Percentiles rank a stretch among this genome's conserved stretches.
Evolutionary conservation across 108 stramenopile species (phyloP).

Genomic region (Fragilariopsis cylindrus): DNA sequence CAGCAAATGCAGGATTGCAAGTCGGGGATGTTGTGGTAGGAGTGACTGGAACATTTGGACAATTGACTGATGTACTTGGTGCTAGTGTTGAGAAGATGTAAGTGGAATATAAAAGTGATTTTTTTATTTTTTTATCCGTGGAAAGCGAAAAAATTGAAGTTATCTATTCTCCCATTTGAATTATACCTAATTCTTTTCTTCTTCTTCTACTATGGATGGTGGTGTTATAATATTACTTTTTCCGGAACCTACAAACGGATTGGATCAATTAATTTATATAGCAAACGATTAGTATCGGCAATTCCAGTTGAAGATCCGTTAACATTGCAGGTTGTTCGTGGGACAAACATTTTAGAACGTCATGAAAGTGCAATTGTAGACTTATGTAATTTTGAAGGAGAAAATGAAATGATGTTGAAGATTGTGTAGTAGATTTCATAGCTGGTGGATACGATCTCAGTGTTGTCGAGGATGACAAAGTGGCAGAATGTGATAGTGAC

Average conservation of each 20-base stretch:
- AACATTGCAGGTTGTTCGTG: constrained; percentile 45
- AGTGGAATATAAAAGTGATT: constrained; percentile 17
- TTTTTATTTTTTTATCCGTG: not conserved
- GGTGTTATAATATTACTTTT: not conserved
- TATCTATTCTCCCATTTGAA: not conserved
- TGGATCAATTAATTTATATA: constrained; percentile 11
- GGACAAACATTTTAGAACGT: constrained; percentile 56
- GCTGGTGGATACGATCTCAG: constrained; percentile 22
- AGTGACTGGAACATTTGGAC: constrained; percentile 61
- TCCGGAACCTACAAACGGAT: constrained; percentile 5
- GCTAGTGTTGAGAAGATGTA: constrained; percentile 55
- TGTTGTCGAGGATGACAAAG: constrained; percentile 7
- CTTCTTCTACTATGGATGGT: not conserved
- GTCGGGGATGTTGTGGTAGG: constrained; percentile 79
- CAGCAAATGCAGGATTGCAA: constrained; percentile 56
- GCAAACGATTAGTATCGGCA: constrained; percentile 48
- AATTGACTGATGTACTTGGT: constrained; percentile 41
- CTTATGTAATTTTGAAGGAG: constrained; percentile 48
- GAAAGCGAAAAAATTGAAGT: too few relatives aligned
- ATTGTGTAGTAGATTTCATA: constrained; percentile 41
- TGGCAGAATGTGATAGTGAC: not conserved
- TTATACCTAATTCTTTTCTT: not conserved
- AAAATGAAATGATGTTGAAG: constrained; percentile 39
- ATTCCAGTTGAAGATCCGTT: constrained; percentile 48
- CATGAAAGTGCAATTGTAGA: constrained; percentile 74